phyloP scores from a whole-genome alignment of 2,329 filamentous ascomycete genomes.

The Paradendryphiella salina region DNA sequence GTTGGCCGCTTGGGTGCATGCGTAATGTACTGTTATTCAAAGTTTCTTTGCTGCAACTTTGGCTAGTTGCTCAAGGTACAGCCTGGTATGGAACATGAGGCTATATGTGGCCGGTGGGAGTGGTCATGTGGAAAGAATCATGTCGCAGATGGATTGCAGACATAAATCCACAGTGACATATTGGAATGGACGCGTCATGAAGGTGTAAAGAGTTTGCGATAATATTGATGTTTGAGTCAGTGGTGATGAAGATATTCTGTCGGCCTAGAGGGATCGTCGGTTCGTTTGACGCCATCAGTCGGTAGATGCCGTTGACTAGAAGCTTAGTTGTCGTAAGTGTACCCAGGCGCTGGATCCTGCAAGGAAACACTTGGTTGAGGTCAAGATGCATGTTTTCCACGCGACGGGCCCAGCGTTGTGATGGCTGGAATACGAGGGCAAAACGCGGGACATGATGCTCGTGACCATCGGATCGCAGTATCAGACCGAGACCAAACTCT shows the following conservation, averaged over 20 bases:
- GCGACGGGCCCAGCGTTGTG: not conserved
- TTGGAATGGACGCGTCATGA: not conserved
- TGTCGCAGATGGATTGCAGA: not conserved
- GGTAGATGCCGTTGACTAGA: not conserved
- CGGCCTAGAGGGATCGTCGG: not conserved
- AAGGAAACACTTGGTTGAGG: not conserved
- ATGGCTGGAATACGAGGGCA: not conserved
- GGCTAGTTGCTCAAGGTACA: not conserved
- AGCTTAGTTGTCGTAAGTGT: not conserved
- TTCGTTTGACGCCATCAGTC: not conserved
- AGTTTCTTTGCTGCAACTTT: constrained; percentile 5
- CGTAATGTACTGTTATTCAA: not conserved
- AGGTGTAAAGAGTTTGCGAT: not conserved
- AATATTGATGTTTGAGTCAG: not conserved
- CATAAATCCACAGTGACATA: not conserved
- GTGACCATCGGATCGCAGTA: not conserved
- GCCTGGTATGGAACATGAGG: not conserved
- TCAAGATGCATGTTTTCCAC: not conserved
- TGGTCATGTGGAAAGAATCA: not conserved
- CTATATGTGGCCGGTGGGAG: not conserved
- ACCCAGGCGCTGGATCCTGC: not conserved
- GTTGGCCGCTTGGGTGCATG: not conserved
- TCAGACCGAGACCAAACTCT: constrained; percentile 2
- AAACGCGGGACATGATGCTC: not conserved
- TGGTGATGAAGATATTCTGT: not conserved